Percentiles rank a stretch among this genome's conserved stretches.
Evolutionary conservation across 805 yeast genomes (phyloP).

Genomic region (Tanozyma kutaoensis): DNA sequence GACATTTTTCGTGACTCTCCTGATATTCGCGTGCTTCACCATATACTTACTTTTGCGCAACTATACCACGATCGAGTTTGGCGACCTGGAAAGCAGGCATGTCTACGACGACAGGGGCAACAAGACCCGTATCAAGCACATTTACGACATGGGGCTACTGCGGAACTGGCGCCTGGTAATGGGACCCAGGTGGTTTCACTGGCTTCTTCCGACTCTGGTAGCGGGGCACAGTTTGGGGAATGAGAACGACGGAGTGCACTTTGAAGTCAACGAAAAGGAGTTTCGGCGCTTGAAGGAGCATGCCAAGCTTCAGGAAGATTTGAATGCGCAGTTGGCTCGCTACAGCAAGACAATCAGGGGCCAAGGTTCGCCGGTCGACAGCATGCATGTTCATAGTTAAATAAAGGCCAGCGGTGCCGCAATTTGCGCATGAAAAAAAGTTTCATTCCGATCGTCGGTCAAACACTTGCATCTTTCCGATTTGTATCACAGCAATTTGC

Average conservation of each 20-base stretch:
- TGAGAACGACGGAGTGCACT: slow-evolving; percentile 36
- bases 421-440: no score
- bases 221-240: slow-evolving; percentile 9
- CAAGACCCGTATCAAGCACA: slow-evolving; percentile 40
- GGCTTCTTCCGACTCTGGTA: slow-evolving; percentile 51
- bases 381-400: no score
- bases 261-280: slow-evolving; percentile 29
- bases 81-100: slow-evolving; percentile 32
- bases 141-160: slow-evolving; percentile 59
- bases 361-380: no score
- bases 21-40: slow-evolving; percentile 40
- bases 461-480: no score
- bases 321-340: slow-evolving; percentile 28
- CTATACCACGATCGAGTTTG: slow-evolving; percentile 72
- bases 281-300: slow-evolving; percentile 26
- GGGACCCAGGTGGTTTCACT: slow-evolving; percentile 54
- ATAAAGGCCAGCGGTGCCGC: no score
- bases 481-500: no score
- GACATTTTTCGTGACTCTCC: slow-evolving; percentile 34
- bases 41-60: slow-evolving; percentile 48
- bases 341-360: no score
- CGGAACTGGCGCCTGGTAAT: slow-evolving; percentile 58
- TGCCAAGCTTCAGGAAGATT: slow-evolving; percentile 30
- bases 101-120: slow-evolving; percentile 25
- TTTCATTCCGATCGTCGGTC: no score